Base-by-base conservation (phyloP, 2,329 filamentous ascomycete species). In the Penicillium sp. region DNA sequence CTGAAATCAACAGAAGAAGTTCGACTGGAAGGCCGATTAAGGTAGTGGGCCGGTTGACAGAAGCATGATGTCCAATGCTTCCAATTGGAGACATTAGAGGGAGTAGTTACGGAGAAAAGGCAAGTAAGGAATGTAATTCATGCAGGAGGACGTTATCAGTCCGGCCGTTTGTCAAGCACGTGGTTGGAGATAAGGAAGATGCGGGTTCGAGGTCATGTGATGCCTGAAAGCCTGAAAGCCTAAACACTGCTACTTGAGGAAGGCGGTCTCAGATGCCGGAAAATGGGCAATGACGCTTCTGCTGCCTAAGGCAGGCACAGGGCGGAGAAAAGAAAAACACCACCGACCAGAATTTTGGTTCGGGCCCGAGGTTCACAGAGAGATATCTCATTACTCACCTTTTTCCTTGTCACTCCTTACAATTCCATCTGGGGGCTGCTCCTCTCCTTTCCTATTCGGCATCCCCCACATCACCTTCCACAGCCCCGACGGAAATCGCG, bases 301-400 rank as follows among this genome's bases (percentile, higher is more conserved):
- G 10, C 12, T 40, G 20, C 38, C 38, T 27, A 23, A 40, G 38
- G 38, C 38, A 38, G 20, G 4, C 20, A 23, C 20, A 23, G 15
- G 58, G 54, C 61, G 55, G 56, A 62, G 62, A 65, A 64, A 64
- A 62, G 61, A 65, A 56, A 58, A 62, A 59, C 48, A 54, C 46
- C 53, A 57, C 64, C 62, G 62, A 60, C 61, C 62, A 59, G 52
- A 67, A 62, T 58, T 67, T 67, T 66, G 62, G 61, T 52, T 51
- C 49, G 54, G 50, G 37, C 37, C 54, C 51, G 48, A 52, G 46
- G 32, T 32, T 42, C 43, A 37, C 35, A 28, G 25, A 49, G 41
- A 33, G 15, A 28, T 45, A 32, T 37, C 33, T 9, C 27, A 32
- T 35, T 37, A 27, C 42, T 44, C 44, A 42, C 47, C 25, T 29